Base-by-base conservation (phyloP, 176 grass and related monocot species). In the Musa itinerans region DNA sequence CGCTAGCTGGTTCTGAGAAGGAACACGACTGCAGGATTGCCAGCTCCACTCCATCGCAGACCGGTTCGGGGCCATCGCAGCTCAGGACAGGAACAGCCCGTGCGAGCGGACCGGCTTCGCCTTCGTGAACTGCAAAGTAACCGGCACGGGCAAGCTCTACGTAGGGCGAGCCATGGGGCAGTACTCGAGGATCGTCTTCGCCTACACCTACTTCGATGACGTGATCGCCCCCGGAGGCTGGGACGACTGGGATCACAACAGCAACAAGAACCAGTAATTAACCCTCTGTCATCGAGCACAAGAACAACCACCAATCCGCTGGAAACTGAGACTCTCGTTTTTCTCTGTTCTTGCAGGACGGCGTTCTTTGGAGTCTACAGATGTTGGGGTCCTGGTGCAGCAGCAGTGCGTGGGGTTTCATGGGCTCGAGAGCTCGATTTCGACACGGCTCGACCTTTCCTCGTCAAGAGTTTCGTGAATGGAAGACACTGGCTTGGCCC, bases 161-260 rank as follows among this genome's bases (percentile, higher is more conserved):
- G 79, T 91, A 1, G 90, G 94, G 8, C 86, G 94, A 1, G 90
- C 94, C 65, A 98, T 93, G 94, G 94, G 94, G 5, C 94, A 89
- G 84, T 93, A 98, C 86, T 98, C 90, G 16, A 86, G 88, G 76
- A 89, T 98, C 83, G 88, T 98, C 7, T 98, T 92, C 57, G 90
- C 90, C 2, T 93, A 91, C 81, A 93, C 94, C 22, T 93, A 93
- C 88, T 98, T 98, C 68, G 94, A 89, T 75, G 89, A 83, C 78
- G 81, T 91, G 74, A 83, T 98, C 76, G 88, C 90, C 54, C 90
- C 90, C 12, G 84, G 90, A 54, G 90, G 90, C 0, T 98, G 94
- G 94, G 88, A 93, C 69, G 88, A 98, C 73, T 98, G 90, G 90
- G 90, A 98, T 14, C 83, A 88, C 79, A 10, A 76, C 66, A 83